Percentiles rank a stretch among this genome's conserved stretches.
These are phyloP conservation scores for Hippophae gyantsensis DNA, from an alignment of 306 rosid species.

Conservation along the genomic window DNA sequence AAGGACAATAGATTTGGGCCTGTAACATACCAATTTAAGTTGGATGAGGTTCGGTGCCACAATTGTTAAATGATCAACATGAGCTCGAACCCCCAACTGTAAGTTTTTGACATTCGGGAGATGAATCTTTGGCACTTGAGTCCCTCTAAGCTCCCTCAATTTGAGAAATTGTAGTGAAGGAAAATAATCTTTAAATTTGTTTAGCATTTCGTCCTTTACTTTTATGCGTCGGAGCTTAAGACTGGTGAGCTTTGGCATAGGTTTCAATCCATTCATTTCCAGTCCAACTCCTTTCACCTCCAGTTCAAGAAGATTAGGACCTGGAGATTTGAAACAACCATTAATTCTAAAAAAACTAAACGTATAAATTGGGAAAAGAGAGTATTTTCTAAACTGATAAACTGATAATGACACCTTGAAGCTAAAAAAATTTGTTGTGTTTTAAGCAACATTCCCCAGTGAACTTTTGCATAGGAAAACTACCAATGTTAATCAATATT, in stretches of 20 bases:
- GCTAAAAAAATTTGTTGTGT: no score
- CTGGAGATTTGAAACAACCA: constrained; percentile 16
- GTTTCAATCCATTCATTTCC: constrained; percentile 46
- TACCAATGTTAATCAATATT: no score
- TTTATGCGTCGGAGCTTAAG: constrained; percentile 54
- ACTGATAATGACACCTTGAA: no score
- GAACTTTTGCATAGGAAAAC: no score
- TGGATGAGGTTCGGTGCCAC: constrained; percentile 44
- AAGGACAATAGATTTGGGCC: constrained; percentile 36
- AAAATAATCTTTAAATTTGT: constrained; percentile 34
- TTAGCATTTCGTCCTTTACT: constrained; percentile 51
- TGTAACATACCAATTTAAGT: constrained; percentile 44
- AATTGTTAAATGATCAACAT: constrained; percentile 44
- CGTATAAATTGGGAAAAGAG: no score
- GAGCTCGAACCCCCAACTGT: constrained; percentile 56
- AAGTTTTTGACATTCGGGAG: constrained; percentile 38
- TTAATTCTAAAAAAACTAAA: not conserved
- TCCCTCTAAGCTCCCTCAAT: constrained; percentile 61
- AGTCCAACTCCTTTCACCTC: constrained; percentile 53
- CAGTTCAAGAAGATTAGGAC: constrained; percentile 37
- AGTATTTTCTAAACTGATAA: no score
- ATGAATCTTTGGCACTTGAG: constrained; percentile 44
- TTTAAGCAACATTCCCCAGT: no score
- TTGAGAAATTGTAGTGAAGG: constrained; percentile 38
- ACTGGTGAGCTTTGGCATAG: constrained; percentile 34